Conservation (phyloP, 371 early-diverging fungal genomes). For the Dichotomocladium elegans region DNA sequence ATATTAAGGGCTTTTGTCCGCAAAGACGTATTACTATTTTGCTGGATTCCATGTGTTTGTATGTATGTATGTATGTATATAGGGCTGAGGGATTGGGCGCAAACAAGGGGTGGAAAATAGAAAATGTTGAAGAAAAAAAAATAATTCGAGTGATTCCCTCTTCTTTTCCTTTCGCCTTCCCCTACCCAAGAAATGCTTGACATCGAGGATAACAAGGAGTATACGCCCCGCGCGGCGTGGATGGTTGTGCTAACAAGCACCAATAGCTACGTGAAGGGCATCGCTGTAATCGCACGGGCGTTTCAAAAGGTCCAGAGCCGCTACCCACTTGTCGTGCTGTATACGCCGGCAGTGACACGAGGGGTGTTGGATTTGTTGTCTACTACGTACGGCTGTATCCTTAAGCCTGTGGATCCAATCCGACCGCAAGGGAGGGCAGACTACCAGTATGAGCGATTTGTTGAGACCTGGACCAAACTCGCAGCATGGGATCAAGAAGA, state of each 20-base stretch:
- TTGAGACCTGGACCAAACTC: slow-evolving; percentile 77
- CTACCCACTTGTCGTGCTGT: slow-evolving; percentile 61
- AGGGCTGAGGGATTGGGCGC: too few species aligned
- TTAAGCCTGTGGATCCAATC: slow-evolving; percentile 60
- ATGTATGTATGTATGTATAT: not conserved
- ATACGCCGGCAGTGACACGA: slow-evolving; percentile 39
- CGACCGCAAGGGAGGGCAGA: slow-evolving; percentile 69
- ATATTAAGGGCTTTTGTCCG: slow-evolving; percentile 11
- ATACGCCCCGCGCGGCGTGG: slow-evolving; percentile 8
- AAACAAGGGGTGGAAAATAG: too few species aligned
- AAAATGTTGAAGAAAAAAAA: not conserved
- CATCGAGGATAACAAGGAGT: not conserved
- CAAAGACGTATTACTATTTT: not conserved
- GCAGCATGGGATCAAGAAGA: slow-evolving; percentile 67
- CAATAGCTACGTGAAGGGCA: slow-evolving; percentile 14
- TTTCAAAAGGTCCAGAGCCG: slow-evolving; percentile 53
- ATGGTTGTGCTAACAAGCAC: slow-evolving; percentile 10
- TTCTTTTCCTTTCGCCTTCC: not conserved
- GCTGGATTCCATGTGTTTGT: too few species aligned
- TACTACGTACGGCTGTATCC: slow-evolving; percentile 52
- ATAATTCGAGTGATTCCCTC: not conserved
- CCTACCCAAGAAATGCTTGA: not conserved
- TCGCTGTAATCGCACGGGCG: slow-evolving; percentile 31
- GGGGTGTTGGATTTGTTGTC: not conserved
- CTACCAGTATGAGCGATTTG: slow-evolving; percentile 25